Base-by-base conservation (phyloP, 2,329 filamentous ascomycete genomes). In the Aspergillus awamori region DNA sequence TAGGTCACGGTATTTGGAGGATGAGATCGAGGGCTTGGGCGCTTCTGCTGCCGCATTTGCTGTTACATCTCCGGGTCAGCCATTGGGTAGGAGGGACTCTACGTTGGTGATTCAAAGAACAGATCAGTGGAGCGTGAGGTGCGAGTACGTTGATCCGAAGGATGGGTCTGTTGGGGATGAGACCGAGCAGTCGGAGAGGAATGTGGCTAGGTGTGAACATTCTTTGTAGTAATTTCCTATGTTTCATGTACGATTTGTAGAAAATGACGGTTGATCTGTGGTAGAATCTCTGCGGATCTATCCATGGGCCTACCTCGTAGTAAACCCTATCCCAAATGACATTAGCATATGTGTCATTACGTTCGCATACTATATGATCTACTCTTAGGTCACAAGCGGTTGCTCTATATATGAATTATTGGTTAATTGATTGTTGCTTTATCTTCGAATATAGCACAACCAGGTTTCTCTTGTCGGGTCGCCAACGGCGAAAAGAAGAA, bases 11-110 rank as follows among this genome's bases (percentile, higher is more conserved):
- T 41, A 26, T 8, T 10, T 54, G 17, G 36, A 43, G 36, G 52
- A 39, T 26, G 52, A 54, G 22, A 11, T 26, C 2, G 52, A 54
- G 36, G 36, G 36, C 3, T n/a, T 54, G 52, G 52, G 52, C 1
- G 43, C 22, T 8, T 54, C 52, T 22, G 52, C 52, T 7, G 52
- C 52, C 6, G 52, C 52, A 3, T 54, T 54, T 54, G 52, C 52
- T 4, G 52, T 39, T 7, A 54, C 52, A 33, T 22, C 22, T 3
- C 52, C 52, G 2, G 36, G 22, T 10, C 22, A 28, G 52, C n/a
- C 17, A 22, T 5, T 24, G 11, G 20, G 10, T 11, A 8, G 8
- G 36, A 54, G 33, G 52, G 26, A 28, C 3, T 39, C 36, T 1
- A 7, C 7, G 2, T 3, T 54, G 20, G 33, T 38, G 1, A 54